phyloP scores from a whole-genome alignment of 2,329 filamentous ascomycete genomes.

The Scedosporium boydii region DNA sequence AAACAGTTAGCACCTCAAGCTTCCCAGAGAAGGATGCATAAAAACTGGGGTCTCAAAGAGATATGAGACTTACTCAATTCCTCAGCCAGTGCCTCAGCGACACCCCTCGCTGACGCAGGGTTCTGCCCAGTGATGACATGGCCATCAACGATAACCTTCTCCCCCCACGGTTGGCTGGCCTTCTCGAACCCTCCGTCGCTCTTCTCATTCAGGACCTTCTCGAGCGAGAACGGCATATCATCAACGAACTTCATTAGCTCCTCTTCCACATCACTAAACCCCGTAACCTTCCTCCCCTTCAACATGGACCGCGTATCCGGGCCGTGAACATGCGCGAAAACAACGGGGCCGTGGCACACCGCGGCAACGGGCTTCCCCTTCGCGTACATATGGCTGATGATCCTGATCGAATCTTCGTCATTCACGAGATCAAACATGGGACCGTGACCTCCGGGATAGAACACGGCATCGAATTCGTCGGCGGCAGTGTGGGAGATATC shows the following conservation, averaged over 20 bases:
- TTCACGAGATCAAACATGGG: conserved; percentile 59
- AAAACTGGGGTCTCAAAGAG: background rate
- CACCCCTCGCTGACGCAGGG: conserved; percentile 38
- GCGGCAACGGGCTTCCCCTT: conserved; percentile 54
- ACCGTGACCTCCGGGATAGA: conserved; percentile 49
- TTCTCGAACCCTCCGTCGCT: conserved; percentile 47
- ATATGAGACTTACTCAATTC: conserved; percentile 20
- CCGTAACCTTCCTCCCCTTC: conserved; percentile 47
- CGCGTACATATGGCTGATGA: conserved; percentile 53
- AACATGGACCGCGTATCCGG: conserved; percentile 43
- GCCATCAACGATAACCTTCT: conserved; percentile 40
- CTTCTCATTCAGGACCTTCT: conserved; percentile 40
- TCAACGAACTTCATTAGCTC: conserved; percentile 34
- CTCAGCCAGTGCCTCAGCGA: conserved; percentile 43
- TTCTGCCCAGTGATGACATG: conserved; percentile 50
- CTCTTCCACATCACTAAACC: conserved; percentile 52
- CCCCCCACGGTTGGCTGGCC: conserved; percentile 38
- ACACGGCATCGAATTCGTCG: conserved; percentile 52
- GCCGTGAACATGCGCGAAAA: conserved; percentile 46
- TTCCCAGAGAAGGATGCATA: too few relatives aligned
- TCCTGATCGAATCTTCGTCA: conserved; percentile 44
- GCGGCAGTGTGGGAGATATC: conserved; percentile 43
- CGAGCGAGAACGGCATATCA: conserved; percentile 50
- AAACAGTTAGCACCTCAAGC: too few relatives aligned
- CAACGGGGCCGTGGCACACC: conserved; percentile 61